These are phyloP conservation scores for Suillus fuscotomentosus DNA, from an alignment of 768 basidiomycete species.

Conservation along the genomic window DNA sequence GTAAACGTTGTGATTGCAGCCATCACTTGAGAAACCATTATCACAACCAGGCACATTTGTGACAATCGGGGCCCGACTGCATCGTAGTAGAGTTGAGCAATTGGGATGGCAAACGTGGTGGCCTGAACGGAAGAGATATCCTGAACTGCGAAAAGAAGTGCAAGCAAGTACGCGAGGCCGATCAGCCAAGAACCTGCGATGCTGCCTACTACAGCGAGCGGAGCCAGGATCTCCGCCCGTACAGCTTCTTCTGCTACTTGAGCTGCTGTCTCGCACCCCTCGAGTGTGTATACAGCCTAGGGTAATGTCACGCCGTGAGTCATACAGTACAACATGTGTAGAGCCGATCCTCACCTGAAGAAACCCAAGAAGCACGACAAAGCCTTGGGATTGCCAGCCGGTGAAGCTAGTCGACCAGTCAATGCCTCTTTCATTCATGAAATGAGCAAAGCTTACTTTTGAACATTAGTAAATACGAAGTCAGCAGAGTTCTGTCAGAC, in stretches of 20 bases:
- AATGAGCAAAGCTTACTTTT: slow-evolving; percentile 38
- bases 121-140: slow-evolving; percentile 47
- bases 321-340: not conserved
- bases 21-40: slow-evolving; percentile 50
- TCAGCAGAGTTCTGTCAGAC: slow-evolving; percentile 42
- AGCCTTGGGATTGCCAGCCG: slow-evolving; percentile 51
- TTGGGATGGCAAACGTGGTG: slow-evolving; percentile 55
- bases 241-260: slow-evolving; percentile 61
- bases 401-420: slow-evolving; percentile 41
- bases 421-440: not conserved
- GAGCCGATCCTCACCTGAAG: slow-evolving; percentile 33
- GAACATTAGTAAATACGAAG: slow-evolving; percentile 57
- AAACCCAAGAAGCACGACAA: slow-evolving; percentile 59
- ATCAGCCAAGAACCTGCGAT: slow-evolving; percentile 58
- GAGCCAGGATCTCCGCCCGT: slow-evolving; percentile 55
- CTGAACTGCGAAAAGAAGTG: slow-evolving; percentile 57
- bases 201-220: slow-evolving; percentile 54
- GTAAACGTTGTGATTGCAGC: slow-evolving; percentile 59
- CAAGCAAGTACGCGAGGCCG: slow-evolving; percentile 56
- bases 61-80: slow-evolving; percentile 47
- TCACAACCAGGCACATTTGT: slow-evolving; percentile 49
- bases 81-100: slow-evolving; percentile 57
- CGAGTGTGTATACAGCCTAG: slow-evolving; percentile 57
- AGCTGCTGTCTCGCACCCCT: slow-evolving; percentile 64
- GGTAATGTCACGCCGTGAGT: not conserved